A percentile compares a stretch with the other conserved stretches of the same genome.
phyloP scores from a whole-genome alignment of 2,329 filamentous ascomycete genomes.

The Dendryphion nanum region DNA sequence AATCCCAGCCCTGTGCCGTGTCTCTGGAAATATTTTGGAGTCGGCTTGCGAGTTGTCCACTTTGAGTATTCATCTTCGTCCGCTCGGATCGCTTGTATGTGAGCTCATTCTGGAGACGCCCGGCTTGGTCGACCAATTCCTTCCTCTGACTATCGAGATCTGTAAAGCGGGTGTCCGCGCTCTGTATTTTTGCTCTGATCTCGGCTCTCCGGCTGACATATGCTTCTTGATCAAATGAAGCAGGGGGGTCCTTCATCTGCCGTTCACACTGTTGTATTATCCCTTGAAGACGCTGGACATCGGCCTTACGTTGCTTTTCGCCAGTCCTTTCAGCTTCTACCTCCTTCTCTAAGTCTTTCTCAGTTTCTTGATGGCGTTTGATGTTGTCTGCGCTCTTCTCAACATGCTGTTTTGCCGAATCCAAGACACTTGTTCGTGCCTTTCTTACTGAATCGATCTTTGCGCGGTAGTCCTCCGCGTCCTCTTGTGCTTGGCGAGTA shows the following conservation, averaged over 20 bases:
- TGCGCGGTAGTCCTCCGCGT: conserved; percentile 66
- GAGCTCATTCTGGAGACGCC: conserved; percentile 9
- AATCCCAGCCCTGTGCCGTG: conserved; percentile 70
- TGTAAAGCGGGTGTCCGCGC: conserved; percentile 45
- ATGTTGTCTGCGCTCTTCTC: conserved; percentile 41
- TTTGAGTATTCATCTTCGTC: conserved; percentile 29
- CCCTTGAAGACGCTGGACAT: conserved; percentile 33
- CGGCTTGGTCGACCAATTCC: conserved; percentile 13
- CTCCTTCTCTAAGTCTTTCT: conserved; percentile 45
- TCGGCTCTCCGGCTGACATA: conserved; percentile 73
- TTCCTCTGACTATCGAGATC: conserved; percentile 44
- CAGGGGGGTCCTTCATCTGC: conserved; percentile 60
- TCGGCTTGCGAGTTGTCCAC: conserved; percentile 52
- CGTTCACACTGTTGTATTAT: conserved; percentile 64
- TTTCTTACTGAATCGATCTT: conserved; percentile 57
- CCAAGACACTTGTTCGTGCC: conserved; percentile 55
- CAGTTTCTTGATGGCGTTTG: conserved; percentile 34
- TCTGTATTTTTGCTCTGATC: conserved; percentile 48
- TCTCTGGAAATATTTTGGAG: conserved; percentile 63
- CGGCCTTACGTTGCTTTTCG: conserved; percentile 38
- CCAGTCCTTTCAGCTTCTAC: conserved; percentile 42
- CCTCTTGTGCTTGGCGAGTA: conserved; percentile 64
- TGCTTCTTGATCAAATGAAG: conserved; percentile 65
- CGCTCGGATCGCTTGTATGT: conserved; percentile 30
- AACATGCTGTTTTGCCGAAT: conserved; percentile 53